phyloP scores from a whole-genome alignment of 2,329 filamentous ascomycete genomes.

The Monosporascus ibericus region DNA sequence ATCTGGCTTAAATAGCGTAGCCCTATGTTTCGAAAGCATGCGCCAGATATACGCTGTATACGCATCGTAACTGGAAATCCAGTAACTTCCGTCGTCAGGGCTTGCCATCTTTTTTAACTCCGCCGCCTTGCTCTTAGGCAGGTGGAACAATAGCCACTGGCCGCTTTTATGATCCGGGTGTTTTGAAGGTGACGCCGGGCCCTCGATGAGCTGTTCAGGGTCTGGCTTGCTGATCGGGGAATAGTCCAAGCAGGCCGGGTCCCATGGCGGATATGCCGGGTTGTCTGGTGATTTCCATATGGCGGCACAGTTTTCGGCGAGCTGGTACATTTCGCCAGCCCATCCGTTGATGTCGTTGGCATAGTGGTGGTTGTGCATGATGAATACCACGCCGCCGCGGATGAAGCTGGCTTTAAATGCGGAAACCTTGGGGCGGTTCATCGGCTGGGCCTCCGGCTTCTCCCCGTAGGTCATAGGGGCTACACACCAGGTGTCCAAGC shows the following conservation, averaged over 20 bases:
- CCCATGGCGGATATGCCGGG: not conserved
- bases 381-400: not conserved
- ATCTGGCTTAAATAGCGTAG: not conserved
- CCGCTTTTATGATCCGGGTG: not conserved
- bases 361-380: not conserved
- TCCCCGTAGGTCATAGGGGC: conserved; percentile 11
- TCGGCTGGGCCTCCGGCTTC: not conserved
- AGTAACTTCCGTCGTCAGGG: not conserved
- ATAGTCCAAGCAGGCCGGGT: conserved; percentile 1
- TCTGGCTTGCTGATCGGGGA: conserved; percentile 1
- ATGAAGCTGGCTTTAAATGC: not conserved
- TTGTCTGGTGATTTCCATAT: not conserved
- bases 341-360: not conserved
- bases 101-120: not conserved
- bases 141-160: not conserved
- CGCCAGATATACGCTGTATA: not conserved
- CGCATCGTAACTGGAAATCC: not conserved
- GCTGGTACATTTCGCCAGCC: not conserved
- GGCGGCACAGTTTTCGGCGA: not conserved
- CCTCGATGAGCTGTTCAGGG: conserved; percentile 3
- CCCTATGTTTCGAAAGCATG: not conserved
- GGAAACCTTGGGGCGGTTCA: not conserved
- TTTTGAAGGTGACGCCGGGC: not conserved
- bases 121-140: not conserved
- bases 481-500: conserved; percentile 7